phyloP scores from a whole-genome alignment of 805 yeast genomes.

The Candida ovalis region DNA sequence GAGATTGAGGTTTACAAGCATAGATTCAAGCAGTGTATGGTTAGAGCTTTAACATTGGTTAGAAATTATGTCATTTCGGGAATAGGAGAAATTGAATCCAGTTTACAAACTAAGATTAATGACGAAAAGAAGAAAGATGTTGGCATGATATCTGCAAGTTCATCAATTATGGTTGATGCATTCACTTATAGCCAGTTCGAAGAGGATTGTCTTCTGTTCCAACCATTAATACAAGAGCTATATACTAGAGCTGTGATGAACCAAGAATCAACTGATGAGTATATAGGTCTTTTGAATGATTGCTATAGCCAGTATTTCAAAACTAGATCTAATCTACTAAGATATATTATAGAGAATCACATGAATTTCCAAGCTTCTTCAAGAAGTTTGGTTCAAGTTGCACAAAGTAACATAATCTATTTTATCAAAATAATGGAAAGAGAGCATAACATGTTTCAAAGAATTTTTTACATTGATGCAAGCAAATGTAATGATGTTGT shows the following conservation, averaged over 20 bases:
- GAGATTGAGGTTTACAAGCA: constrained; percentile 67
- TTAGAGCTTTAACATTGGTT: constrained; percentile 72
- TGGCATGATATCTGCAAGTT: constrained; percentile 13
- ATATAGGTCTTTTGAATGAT: constrained; percentile 63
- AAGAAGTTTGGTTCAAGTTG: constrained; percentile 48
- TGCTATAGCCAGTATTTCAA: constrained; percentile 61
- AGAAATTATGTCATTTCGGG: constrained; percentile 58
- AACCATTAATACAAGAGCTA: constrained; percentile 24
- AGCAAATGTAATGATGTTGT: constrained; percentile 8
- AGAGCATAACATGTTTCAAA: constrained; percentile 57
- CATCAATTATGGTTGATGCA: constrained; percentile 52
- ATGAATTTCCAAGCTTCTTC: constrained; percentile 19
- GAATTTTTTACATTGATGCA: constrained; percentile 42
- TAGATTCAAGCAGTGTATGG: constrained; percentile 78
- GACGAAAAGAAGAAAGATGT: constrained; percentile 17
- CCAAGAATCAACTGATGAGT: constrained; percentile 36
- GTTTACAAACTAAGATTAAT: constrained; percentile 16
- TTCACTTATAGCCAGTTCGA: constrained; percentile 64
- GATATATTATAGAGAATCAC: constrained; percentile 31
- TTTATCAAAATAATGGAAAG: constrained; percentile 56
- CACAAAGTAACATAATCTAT: constrained; percentile 59
- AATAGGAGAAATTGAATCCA: constrained; percentile 33
- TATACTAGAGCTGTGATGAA: constrained; percentile 21
- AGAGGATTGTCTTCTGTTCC: constrained; percentile 20
- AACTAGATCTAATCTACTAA: constrained; percentile 48